Conservation (phyloP, 768 basidiomycete species). For the Agaricus blazei region DNA sequence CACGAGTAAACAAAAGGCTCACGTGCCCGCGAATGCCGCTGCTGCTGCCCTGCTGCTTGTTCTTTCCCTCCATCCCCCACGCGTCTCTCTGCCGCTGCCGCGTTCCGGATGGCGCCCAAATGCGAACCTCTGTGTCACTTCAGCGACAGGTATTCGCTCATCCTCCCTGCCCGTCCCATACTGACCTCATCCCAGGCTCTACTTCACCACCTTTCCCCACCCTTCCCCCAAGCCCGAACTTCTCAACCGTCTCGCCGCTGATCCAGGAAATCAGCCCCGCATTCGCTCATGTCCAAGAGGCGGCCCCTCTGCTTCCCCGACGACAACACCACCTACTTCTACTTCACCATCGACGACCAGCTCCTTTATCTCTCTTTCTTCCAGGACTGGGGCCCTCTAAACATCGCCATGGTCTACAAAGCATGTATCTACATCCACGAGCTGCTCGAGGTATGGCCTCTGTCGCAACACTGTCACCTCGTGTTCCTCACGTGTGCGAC, state of each 20-base stretch:
- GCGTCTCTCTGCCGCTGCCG: neutral
- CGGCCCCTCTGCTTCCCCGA: constrained; percentile 63
- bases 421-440: constrained; percentile 90
- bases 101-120: constrained; percentile 34
- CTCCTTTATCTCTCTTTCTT: constrained; percentile 91
- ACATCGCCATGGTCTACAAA: constrained; percentile 90
- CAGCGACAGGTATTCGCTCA: constrained; percentile 56
- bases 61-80: neutral
- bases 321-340: constrained; percentile 63
- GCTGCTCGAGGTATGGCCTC: constrained; percentile 61
- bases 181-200: constrained; percentile 48
- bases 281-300: constrained; percentile 56
- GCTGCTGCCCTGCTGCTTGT: constrained; percentile 1
- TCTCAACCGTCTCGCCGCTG: constrained; percentile 56
- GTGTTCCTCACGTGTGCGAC: constrained; percentile 31
- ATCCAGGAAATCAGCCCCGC: constrained; percentile 50
- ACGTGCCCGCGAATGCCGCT: constrained; percentile 4
- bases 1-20: constrained; percentile 10
- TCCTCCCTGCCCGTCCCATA: constrained; percentile 6
- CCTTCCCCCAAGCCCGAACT: constrained; percentile 62
- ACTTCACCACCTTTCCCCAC: constrained; percentile 84
- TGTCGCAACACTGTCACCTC: constrained; percentile 22
- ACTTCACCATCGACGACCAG: constrained; percentile 92
- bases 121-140: constrained; percentile 82
- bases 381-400: constrained; percentile 91